These are phyloP conservation scores for Arabis hirsuta DNA, from an alignment of 345 rosid genomes.

Conservation along the genomic window DNA sequence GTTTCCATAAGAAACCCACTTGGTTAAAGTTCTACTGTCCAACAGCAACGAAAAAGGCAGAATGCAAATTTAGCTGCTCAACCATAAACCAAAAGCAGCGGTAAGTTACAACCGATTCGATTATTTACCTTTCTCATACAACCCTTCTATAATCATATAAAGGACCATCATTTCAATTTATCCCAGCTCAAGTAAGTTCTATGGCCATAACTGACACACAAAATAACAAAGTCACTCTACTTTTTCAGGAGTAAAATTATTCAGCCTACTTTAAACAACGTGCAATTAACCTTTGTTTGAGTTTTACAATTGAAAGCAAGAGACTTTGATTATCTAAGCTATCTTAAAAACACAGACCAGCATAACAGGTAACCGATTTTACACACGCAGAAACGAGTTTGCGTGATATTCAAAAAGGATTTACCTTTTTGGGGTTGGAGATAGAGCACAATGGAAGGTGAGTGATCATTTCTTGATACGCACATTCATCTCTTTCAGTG, in stretches of 20 bases:
- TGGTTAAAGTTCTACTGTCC: background rate
- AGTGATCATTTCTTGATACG: conserved; percentile 98
- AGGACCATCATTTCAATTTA: background rate
- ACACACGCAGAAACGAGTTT: background rate
- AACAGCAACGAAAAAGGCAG: too few relatives aligned
- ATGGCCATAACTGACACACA: background rate
- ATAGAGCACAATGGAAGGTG: conserved; percentile 96
- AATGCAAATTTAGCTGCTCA: too few relatives aligned
- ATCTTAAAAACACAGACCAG: too few relatives aligned
- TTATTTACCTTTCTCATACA: background rate
- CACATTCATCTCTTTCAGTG: conserved; percentile 97
- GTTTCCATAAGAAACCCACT: background rate
- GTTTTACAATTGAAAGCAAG: background rate
- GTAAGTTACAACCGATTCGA: background rate
- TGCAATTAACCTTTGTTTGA: background rate
- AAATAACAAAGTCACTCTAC: background rate
- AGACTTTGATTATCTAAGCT: too few relatives aligned
- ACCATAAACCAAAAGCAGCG: background rate
- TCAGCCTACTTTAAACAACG: background rate
- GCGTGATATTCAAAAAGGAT: background rate
- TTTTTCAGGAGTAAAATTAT: background rate
- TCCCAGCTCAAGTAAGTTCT: background rate
- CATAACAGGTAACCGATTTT: background rate
- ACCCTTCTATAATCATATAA: too few relatives aligned
- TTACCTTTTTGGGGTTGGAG: conserved; percentile 85